Evolutionary conservation across 371 early-diverging fungal genomes (phyloP).

Genomic region (Mucor plumbeus): DNA sequence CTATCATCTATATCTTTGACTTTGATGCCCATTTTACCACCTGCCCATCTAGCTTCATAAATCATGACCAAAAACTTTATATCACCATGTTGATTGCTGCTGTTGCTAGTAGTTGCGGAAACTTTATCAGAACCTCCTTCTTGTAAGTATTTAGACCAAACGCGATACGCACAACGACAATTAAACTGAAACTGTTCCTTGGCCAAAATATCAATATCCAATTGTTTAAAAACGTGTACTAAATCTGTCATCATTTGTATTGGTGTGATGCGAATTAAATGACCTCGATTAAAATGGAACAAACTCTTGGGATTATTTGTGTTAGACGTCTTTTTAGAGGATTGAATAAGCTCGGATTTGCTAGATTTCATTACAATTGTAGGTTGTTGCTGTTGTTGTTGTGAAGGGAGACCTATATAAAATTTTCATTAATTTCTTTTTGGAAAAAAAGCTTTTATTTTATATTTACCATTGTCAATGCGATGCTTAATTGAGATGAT

Average conservation of each 20-base stretch:
- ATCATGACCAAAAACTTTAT: conserved; percentile 25
- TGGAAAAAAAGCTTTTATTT: not conserved
- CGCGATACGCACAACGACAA: not conserved
- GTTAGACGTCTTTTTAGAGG: not conserved
- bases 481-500: not conserved
- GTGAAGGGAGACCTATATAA: not conserved
- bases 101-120: not conserved
- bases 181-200: conserved; percentile 4
- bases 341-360: conserved; percentile 17
- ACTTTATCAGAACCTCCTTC: not conserved
- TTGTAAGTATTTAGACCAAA: conserved; percentile 10
- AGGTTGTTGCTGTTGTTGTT: not conserved
- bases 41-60: conserved; percentile 40
- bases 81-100: not conserved
- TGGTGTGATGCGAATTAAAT: conserved; percentile 37
- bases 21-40: conserved; percentile 33
- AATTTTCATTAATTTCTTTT: not conserved
- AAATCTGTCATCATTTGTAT: conserved; percentile 38
- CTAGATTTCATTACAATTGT: conserved; percentile 4
- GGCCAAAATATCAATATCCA: conserved; percentile 23
- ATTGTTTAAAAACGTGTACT: conserved; percentile 19
- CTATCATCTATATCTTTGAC: conserved; percentile 23
- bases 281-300: conserved; percentile 44
- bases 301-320: conserved; percentile 33
- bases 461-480: not conserved